Evolutionary conservation across 371 early-diverging fungal genomes (phyloP).

Genomic region (Fennellomyces sp.): DNA sequence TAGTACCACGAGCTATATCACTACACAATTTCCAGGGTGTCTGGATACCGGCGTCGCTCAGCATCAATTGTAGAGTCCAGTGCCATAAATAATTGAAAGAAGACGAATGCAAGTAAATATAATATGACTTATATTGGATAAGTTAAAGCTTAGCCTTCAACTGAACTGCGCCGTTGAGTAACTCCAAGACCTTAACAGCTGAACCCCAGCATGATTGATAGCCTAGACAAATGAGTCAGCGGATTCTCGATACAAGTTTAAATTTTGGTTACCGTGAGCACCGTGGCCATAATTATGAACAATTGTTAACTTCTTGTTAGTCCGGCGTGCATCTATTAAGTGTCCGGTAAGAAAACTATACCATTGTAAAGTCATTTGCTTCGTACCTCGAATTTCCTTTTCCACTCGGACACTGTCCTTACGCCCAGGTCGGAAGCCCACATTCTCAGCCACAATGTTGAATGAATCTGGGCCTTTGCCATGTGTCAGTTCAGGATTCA

Average conservation of each 20-base stretch:
- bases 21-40: too few species aligned
- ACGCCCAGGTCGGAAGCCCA: constrained; percentile 76
- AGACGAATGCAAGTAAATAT: too few species aligned
- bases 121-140: too few species aligned
- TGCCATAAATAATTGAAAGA: too few species aligned
- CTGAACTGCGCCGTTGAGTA: constrained; percentile 11
- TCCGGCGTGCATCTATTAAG: neutral
- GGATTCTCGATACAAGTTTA: neutral
- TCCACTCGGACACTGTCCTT: constrained; percentile 73
- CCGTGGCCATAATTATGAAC: constrained; percentile 46
- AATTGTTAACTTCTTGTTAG: neutral
- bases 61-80: too few species aligned
- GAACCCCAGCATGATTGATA: constrained; percentile 49
- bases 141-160: constrained; percentile 32
- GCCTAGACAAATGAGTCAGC: constrained; percentile 11
- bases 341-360: neutral
- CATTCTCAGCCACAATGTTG: constrained; percentile 63
- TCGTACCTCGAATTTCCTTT: constrained; percentile 41
- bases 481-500: constrained; percentile 44
- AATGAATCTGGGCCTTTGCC: constrained; percentile 46
- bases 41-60: too few species aligned
- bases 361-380: too few species aligned
- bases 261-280: constrained; percentile 30
- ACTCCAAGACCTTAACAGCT: constrained; percentile 25
- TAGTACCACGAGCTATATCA: too few species aligned